Percentiles rank a stretch among this genome's conserved stretches.
Evolutionary conservation across 768 basidiomycete genomes (phyloP).

Genomic region (Suillus sp.): DNA sequence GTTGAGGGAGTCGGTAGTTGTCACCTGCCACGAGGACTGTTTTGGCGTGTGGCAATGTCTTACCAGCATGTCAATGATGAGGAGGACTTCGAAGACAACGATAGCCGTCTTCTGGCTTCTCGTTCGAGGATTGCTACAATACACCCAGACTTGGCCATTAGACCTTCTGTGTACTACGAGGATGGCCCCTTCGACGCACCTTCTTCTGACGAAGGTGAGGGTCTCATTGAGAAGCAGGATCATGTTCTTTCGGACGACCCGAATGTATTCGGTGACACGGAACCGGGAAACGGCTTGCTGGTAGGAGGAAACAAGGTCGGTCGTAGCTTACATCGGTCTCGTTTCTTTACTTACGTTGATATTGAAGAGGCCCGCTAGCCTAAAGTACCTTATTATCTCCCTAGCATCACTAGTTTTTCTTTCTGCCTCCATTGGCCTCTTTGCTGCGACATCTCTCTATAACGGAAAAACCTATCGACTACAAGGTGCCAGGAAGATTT

Average conservation of each 20-base stretch:
- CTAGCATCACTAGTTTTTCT: constrained; percentile 61
- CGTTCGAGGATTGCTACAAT: constrained; percentile 7
- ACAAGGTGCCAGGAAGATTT: constrained; percentile 64
- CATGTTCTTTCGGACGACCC: constrained; percentile 13
- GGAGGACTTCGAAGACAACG: constrained; percentile 20
- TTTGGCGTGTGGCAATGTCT: constrained; percentile 25
- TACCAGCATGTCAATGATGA: constrained; percentile 38
- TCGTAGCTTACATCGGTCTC: constrained; percentile 14
- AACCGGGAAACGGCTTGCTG: constrained; percentile 34
- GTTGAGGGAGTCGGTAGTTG: neutral
- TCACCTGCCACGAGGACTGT: neutral
- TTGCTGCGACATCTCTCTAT: constrained; percentile 73
- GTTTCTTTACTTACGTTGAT: constrained; percentile 2
- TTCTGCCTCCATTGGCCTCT: constrained; percentile 70
- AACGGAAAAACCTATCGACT: constrained; percentile 52
- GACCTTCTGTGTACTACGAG: constrained; percentile 59
- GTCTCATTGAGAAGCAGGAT: constrained; percentile 50
- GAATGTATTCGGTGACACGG: constrained; percentile 27
- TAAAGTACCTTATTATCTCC: constrained; percentile 63
- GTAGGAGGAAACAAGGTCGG: constrained; percentile 42
- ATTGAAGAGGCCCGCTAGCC: constrained; percentile 48
- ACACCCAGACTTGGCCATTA: constrained; percentile 19
- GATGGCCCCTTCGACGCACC: constrained; percentile 79
- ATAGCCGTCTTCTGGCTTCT: constrained; percentile 6
- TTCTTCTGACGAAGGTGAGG: constrained; percentile 72